These are phyloP conservation scores for Yarrowia yakushimensis DNA, from an alignment of 805 yeast species.

Conservation along the genomic window DNA sequence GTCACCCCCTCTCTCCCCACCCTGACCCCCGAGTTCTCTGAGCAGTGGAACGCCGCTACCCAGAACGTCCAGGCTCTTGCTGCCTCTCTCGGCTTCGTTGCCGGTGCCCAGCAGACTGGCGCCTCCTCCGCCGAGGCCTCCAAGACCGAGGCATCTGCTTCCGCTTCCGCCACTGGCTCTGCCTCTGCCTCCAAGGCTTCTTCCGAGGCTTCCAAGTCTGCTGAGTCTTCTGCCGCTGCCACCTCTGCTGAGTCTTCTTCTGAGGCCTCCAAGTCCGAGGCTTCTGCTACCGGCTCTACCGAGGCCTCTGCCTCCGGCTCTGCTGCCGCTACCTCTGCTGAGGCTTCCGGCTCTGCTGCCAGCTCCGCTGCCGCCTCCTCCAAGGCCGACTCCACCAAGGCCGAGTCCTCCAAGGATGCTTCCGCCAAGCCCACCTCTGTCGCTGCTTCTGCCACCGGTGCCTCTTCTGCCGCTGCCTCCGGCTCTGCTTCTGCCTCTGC, in stretches of 20 bases:
- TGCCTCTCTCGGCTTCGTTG: slow-evolving; percentile 8
- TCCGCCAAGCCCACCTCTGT: slow-evolving; percentile 10
- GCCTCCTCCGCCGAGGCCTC: not conserved
- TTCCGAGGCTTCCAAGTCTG: not conserved
- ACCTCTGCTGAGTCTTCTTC: not conserved
- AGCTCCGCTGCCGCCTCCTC: not conserved
- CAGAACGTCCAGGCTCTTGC: slow-evolving; percentile 15
- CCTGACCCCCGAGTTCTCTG: slow-evolving; percentile 23
- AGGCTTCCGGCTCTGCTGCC: not conserved
- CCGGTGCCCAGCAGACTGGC: not conserved
- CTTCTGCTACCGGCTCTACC: not conserved
- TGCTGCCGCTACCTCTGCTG: not conserved
- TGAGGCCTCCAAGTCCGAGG: not conserved
- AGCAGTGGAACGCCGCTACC: slow-evolving; percentile 20
- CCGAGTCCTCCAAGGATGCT: slow-evolving; percentile 6
- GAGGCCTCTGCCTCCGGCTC: not conserved
- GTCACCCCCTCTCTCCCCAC: slow-evolving; percentile 15
- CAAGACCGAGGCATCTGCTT: slow-evolving; percentile 8
- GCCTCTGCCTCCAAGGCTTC: not conserved
- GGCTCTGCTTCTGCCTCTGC: not conserved
- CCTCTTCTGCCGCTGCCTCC: slow-evolving; percentile 4
- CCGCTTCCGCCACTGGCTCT: not conserved
- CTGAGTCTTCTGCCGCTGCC: not conserved
- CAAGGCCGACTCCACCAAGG: not conserved
- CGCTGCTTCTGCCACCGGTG: not conserved